Base-by-base conservation (phyloP, 2,329 filamentous ascomycete species). In the Calonectria leucothoes region DNA sequence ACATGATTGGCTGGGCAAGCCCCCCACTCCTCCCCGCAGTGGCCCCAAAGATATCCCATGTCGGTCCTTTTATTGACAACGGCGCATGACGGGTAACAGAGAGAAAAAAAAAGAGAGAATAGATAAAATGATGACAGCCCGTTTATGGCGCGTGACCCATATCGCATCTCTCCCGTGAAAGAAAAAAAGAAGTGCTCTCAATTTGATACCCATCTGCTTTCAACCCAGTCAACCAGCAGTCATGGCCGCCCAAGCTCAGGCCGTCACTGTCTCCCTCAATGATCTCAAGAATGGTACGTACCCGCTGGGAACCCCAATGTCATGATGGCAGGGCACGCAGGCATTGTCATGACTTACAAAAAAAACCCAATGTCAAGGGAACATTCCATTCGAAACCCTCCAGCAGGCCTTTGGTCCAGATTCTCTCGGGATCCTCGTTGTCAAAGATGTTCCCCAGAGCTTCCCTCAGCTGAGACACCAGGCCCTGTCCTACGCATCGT, bases 391-490 rank as follows among this genome's bases (percentile, higher is more conserved):
- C 66, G 89, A 91, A 70, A 90, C 90, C 0, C 88, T 97, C 14
- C 91, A 94, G 79, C 85, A 93, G 78, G 97, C 97, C 0, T 98
- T 99, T 82, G 97, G 97, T 0, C 95, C 96, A 1, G 92, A 94
- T 31, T 98, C 95, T 2, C 88, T 98, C 15, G 97, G 97, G 0
- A 98, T 99, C 66, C 93, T 99, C 69, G 87, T 98, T n/a, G 96
- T 99, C 61, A 95, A 94, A 82, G 94, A 95, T 82, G 91, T 98
- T 0, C 94, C 95, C 0, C 75, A 88, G 7, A 88, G 91, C 66
- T 99, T 98, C 80, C 84, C 89, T 17, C 85, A 89, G n/a, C 86
- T 98, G 52, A 91, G 97, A 74, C 90, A 90, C 72, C 90, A 90
- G 73, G 90, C 97, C 2, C 89, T 99, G 8, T 97, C 95, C 0